phyloP scores from a whole-genome alignment of 2,329 filamentous ascomycete genomes.

The Aspergillus tamarii region DNA sequence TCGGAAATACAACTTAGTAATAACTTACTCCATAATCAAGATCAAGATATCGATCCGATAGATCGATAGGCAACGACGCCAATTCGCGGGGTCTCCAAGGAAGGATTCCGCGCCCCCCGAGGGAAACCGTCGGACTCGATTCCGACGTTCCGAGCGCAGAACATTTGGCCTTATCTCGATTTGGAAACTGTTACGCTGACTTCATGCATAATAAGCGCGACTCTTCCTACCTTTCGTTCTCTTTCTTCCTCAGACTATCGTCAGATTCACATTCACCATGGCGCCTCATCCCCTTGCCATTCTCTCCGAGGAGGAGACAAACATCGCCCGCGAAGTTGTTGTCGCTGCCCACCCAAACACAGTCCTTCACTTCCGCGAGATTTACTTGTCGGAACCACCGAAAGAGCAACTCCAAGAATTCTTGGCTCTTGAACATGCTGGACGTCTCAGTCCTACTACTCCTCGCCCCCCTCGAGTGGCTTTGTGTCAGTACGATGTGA shows the following conservation, averaged over 20 bases:
- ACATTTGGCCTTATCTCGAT: not conserved
- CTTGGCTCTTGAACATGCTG: conserved; percentile 53
- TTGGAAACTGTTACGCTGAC: not conserved
- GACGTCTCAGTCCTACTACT: conserved; percentile 42
- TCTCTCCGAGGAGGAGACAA: conserved; percentile 39
- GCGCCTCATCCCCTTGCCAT: conserved; percentile 37
- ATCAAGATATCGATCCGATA: no score
- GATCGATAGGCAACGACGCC: no score
- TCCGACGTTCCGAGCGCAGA: conserved; percentile 11
- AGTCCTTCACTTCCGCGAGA: conserved; percentile 52
- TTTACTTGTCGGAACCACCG: conserved; percentile 55
- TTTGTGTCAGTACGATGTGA: conserved; percentile 60
- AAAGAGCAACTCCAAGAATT: conserved; percentile 54
- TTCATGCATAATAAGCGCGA: not conserved
- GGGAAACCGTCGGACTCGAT: not conserved
- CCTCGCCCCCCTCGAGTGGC: conserved; percentile 55
- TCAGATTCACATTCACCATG: conserved; percentile 20
- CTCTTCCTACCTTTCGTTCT: conserved; percentile 2
- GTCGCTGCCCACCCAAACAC: conserved; percentile 32
- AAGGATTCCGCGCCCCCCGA: not conserved
- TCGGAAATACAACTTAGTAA: no score
- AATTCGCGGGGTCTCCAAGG: not conserved
- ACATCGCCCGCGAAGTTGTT: conserved; percentile 39
- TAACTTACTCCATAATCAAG: no score
- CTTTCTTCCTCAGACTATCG: not conserved